A percentile compares a stretch with the other conserved stretches of the same genome.
phyloP scores from a whole-genome alignment of 495 filamentous ascomycete species.

The Neurospora sp. region DNA sequence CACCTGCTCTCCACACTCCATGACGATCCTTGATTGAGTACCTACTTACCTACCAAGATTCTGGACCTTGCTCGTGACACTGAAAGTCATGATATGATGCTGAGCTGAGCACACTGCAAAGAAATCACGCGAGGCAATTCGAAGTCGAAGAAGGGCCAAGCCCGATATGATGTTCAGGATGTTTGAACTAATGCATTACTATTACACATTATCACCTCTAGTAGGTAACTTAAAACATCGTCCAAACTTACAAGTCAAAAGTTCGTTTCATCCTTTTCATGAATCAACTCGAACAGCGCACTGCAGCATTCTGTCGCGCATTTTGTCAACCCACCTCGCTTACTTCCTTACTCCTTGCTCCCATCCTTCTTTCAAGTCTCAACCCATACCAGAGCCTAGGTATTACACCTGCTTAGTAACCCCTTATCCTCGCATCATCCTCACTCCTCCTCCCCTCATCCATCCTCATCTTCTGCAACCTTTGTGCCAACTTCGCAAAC shows the following conservation, averaged over 20 bases:
- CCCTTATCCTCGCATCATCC: background rate
- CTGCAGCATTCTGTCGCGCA: background rate
- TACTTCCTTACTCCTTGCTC: too few species aligned
- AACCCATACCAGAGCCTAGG: too few species aligned
- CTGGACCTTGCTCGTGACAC: background rate
- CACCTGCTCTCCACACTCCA: background rate
- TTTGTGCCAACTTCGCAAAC: background rate
- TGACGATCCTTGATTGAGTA: background rate
- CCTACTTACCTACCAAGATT: too few species aligned
- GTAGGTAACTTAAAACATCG: background rate
- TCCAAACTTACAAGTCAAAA: background rate
- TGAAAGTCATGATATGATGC: background rate
- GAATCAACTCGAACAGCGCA: background rate
- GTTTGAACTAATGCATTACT: background rate
- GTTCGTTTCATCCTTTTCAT: background rate
- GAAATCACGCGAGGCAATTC: background rate
- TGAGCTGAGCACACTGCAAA: background rate
- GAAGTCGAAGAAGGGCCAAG: background rate
- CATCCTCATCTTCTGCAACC: background rate
- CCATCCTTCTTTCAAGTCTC: too few species aligned
- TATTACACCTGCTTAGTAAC: too few species aligned
- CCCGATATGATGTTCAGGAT: background rate
- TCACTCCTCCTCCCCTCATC: background rate
- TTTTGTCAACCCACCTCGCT: background rate
- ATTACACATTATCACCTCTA: background rate